phyloP scores from a whole-genome alignment of 2,329 filamentous ascomycete genomes.

The Chaetomium sp. region DNA sequence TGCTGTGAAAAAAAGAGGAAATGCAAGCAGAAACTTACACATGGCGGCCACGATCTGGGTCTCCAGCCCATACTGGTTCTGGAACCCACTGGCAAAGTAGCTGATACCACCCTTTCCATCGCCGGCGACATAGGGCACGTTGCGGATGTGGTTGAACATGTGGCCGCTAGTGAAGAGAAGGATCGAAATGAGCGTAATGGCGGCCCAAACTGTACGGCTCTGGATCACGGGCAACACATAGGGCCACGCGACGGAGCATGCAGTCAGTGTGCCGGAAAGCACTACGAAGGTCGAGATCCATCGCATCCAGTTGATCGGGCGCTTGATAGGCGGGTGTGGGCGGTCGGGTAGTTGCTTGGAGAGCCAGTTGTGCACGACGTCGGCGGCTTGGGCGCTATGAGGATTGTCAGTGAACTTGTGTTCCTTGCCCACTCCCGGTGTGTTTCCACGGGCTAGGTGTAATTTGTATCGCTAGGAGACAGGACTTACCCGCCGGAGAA shows the following conservation, averaged over 20 bases:
- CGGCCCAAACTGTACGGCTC: conserved; percentile 92
- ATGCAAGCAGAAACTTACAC: conserved; percentile 50
- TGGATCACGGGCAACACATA: conserved; percentile 76
- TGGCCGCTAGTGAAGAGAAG: conserved; percentile 92
- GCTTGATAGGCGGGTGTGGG: conserved; percentile 68
- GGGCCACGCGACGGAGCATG: conserved; percentile 64
- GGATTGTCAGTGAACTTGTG: not conserved
- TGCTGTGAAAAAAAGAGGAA: too few relatives aligned
- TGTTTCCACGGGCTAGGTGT: too few relatives aligned
- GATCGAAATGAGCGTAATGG: conserved; percentile 78
- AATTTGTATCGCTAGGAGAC: too few relatives aligned
- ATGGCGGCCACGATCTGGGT: conserved; percentile 91
- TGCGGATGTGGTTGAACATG: conserved; percentile 99
- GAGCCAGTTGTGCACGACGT: conserved; percentile 74
- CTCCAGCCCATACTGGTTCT: conserved; percentile 88
- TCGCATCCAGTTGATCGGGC: conserved; percentile 81
- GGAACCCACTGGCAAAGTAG: conserved; percentile 89
- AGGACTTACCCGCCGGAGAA: conserved; percentile 67
- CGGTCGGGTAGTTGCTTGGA: conserved; percentile 69
- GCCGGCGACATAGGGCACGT: conserved; percentile 84
- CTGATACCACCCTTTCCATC: conserved; percentile 79
- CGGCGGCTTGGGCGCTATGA: conserved; percentile 64
- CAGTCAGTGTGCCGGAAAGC: conserved; percentile 63
- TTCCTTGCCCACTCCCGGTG: too few relatives aligned
- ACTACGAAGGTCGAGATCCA: conserved; percentile 62